These are phyloP conservation scores for Colletotrichum graminicola DNA, from an alignment of 2,329 filamentous ascomycete genomes.

Conservation along the genomic window DNA sequence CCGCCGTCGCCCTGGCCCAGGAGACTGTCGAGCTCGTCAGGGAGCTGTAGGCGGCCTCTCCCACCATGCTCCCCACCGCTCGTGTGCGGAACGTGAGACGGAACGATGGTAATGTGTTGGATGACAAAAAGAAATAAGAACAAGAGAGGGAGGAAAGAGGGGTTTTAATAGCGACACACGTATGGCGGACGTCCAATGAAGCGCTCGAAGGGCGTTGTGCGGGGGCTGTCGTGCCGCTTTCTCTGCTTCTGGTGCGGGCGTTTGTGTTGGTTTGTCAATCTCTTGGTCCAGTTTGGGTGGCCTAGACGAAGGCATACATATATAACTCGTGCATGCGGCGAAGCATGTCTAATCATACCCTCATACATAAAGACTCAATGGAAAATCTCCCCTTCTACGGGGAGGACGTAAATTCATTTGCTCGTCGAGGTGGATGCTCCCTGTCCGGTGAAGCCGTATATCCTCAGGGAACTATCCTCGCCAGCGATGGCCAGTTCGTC, in stretches of 20 bases:
- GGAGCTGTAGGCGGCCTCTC: slow-evolving; percentile 51
- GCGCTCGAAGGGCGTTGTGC: slow-evolving; percentile 39
- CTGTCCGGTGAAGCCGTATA: slow-evolving; percentile 60
- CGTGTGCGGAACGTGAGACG: background rate
- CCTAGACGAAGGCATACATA: slow-evolving; percentile 10
- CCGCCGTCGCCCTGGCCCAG: slow-evolving; percentile 38
- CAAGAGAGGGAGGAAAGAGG: background rate
- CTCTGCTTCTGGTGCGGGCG: slow-evolving; percentile 22
- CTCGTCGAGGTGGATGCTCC: background rate
- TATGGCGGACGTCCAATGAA: slow-evolving; percentile 34
- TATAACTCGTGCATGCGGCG: slow-evolving; percentile 32
- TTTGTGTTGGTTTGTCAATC: slow-evolving; percentile 24
- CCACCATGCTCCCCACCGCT: background rate
- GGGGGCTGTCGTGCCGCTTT: background rate
- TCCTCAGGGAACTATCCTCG: slow-evolving; percentile 71
- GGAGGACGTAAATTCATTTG: slow-evolving; percentile 18
- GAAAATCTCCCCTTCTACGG: background rate
- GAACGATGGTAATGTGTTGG: slow-evolving; percentile 26
- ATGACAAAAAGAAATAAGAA: slow-evolving; percentile 3
- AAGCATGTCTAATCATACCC: slow-evolving; percentile 39
- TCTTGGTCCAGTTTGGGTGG: slow-evolving; percentile 43
- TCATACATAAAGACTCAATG: slow-evolving; percentile 38
- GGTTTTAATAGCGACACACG: slow-evolving; percentile 24
- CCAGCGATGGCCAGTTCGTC: slow-evolving; percentile 65
- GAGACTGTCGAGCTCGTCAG: slow-evolving; percentile 49